phyloP scores from a whole-genome alignment of 177 flowering plant species.

The Viscum album region DNA sequence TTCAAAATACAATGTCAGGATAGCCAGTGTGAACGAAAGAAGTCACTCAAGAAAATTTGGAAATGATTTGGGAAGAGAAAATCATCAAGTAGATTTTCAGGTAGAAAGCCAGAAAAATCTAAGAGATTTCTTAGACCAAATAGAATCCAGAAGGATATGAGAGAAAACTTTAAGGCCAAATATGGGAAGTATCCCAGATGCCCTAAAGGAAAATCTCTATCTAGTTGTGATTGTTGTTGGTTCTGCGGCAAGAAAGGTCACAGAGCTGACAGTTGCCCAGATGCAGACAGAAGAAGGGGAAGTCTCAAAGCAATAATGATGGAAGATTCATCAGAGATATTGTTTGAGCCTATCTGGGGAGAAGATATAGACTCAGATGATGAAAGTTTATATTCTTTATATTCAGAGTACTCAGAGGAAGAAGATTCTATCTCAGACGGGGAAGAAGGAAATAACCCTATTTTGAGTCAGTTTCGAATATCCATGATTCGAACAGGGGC shows the following conservation, averaged over 20 bases:
- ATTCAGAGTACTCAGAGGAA: neutral
- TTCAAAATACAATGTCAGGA: too few species aligned
- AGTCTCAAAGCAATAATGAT: neutral
- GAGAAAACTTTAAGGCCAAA: neutral
- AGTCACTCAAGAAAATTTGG: neutral
- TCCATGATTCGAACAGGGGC: too few species aligned
- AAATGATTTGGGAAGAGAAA: neutral
- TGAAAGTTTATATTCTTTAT: neutral
- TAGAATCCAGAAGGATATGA: neutral
- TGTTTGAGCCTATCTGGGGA: neutral
- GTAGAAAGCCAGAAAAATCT: neutral
- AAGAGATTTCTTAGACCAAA: neutral
- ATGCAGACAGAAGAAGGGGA: neutral
- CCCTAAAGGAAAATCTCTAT: neutral
- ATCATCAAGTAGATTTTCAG: too few species aligned
- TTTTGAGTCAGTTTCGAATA: too few species aligned
- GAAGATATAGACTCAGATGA: neutral
- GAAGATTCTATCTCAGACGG: neutral
- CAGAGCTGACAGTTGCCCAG: neutral
- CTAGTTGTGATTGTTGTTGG: too few species aligned
- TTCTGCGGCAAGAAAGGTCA: too few species aligned
- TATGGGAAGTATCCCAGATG: too few species aligned
- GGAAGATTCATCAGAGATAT: neutral
- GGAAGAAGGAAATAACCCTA: too few species aligned
- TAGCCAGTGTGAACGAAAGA: neutral